Percentiles rank a stretch among this genome's conserved stretches.
These are phyloP conservation scores for Penicillium sp. DNA, from an alignment of 2,329 filamentous ascomycete genomes.

Conservation along the genomic window DNA sequence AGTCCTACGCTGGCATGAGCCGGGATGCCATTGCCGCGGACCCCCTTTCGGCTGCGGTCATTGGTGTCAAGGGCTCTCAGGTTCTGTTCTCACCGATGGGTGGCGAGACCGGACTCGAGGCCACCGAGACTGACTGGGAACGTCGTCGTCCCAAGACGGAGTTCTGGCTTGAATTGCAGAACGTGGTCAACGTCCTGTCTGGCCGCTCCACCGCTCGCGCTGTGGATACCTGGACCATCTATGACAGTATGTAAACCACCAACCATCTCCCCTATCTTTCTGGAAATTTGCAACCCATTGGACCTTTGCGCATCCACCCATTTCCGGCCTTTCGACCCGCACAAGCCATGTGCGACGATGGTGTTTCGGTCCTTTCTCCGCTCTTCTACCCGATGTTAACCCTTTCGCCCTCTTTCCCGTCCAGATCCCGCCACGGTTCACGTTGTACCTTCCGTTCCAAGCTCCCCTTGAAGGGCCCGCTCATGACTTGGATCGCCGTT, in stretches of 20 bases:
- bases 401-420: conserved; percentile 4
- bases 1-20: conserved; percentile 69
- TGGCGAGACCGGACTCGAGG: conserved; percentile 66
- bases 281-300: conserved; percentile 3
- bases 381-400: conserved; percentile 17
- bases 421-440: conserved; percentile 21
- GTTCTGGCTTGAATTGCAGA: conserved; percentile 80
- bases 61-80: conserved; percentile 87
- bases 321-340: neutral
- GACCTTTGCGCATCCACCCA: neutral
- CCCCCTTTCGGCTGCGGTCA: conserved; percentile 73
- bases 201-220: conserved; percentile 59
- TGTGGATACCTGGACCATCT: conserved; percentile 31
- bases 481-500: conserved; percentile 2
- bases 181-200: conserved; percentile 80
- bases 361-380: neutral
- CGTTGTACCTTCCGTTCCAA: conserved; percentile 22
- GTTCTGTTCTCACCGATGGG: conserved; percentile 84
- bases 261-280: conserved; percentile 3
- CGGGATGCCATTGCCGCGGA: conserved; percentile 71
- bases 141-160: conserved; percentile 81
- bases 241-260: conserved; percentile 31
- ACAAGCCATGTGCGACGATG: neutral
- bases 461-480: conserved; percentile 18
- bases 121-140: conserved; percentile 87